Base-by-base conservation (phyloP, 495 filamentous ascomycete species). In the Hypomontagnella monticulosa region DNA sequence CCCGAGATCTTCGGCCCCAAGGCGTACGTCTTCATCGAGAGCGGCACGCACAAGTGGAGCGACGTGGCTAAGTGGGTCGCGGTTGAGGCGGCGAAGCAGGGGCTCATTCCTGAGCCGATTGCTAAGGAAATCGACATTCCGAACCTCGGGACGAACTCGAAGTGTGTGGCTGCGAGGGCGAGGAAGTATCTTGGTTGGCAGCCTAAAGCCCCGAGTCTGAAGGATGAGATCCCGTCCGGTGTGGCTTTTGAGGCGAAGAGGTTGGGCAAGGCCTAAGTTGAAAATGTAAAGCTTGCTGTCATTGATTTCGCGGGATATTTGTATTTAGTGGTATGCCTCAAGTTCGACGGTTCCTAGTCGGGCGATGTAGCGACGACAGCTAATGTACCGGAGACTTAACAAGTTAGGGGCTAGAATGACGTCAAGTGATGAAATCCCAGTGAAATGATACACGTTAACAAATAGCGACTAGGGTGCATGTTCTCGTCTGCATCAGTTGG, bases 11-110 rank as follows among this genome's bases (percentile, higher is more conserved):
- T 91, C 86, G 89, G 88, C 6, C 76, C 81, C 7, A 81, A 89
- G 66, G 91, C 85, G 1, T 93, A 95, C 73, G 94, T 90, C 73
- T 84, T 93, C 59, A 82, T 84, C 34, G 88, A 92, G 73, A 89
- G 88, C 66, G 90, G 87, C 4, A 76, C 86, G 47, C 88, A 91
- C 70, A 66, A 60, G 23, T 95, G 90, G 91, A 87, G 86, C 32
- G 84, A 91, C 44, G 73, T 93, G 20, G 80, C 89, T 36, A 80
- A 80, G 23, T 72, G 75, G 16, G 76, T 95, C 60, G 89, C 86
- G 0, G 73, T 83, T 54, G 81, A 83, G 67, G 88, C 89, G 4
- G 79, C 85, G 44, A 82, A 85, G 63, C 84, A 88, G 75, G 87
- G 87, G 1, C 84, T 88, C 41, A 83, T 93, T 44, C 73, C 85